phyloP scores from a whole-genome alignment of 345 rosid genomes.

The Boechera stricta region DNA sequence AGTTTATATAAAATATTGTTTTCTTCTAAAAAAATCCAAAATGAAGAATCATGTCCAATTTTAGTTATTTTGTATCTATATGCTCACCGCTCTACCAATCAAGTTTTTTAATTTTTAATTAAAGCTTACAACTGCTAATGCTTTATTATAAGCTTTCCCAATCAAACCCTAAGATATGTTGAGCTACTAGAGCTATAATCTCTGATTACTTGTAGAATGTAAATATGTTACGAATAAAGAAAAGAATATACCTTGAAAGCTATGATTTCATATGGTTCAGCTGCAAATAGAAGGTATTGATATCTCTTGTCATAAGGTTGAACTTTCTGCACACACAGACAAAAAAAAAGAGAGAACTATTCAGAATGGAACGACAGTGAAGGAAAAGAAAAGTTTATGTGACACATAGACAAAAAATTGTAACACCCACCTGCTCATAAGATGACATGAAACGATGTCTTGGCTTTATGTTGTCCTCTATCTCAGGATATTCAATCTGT shows the following conservation, averaged over 20 bases:
- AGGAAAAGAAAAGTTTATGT: not conserved
- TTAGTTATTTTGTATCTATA: too few species aligned
- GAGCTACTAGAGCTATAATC: not conserved
- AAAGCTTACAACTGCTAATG: too few species aligned
- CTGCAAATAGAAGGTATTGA: constrained; percentile 92
- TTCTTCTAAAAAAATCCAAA: too few species aligned
- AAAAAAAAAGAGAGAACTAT: not conserved
- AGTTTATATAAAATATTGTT: too few species aligned
- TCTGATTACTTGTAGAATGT: not conserved
- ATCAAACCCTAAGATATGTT: not conserved
- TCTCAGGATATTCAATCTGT: constrained; percentile 98
- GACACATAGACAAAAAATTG: not conserved
- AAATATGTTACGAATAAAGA: not conserved
- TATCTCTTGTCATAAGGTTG: constrained; percentile 88
- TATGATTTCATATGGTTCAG: constrained; percentile 96
- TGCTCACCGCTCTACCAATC: too few species aligned
- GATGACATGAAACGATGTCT: constrained; percentile 97
- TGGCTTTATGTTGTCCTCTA: constrained; percentile 86
- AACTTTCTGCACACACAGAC: constrained; percentile 59
- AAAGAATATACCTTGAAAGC: constrained; percentile 74
- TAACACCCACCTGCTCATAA: constrained; percentile 74
- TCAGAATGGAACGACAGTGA: not conserved
- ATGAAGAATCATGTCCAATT: too few species aligned
- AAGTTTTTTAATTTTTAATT: too few species aligned
- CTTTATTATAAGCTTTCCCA: too few species aligned